A percentile compares a stretch with the other conserved stretches of the same genome.
phyloP scores from a whole-genome alignment of 1,139 yeast species.

The Kodamaea suecica region DNA sequence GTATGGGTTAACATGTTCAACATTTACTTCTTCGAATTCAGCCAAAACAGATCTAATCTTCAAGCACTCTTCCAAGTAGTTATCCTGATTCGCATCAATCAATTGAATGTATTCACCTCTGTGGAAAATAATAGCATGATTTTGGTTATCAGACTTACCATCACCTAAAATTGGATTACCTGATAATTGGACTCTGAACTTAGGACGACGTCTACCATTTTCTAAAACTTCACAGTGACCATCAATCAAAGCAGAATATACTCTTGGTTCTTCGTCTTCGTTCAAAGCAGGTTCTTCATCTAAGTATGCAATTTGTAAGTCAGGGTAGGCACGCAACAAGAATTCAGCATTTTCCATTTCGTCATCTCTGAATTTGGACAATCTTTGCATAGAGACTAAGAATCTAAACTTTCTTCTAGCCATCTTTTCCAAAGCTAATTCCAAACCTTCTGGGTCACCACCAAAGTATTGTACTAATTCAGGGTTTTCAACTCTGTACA shows the following conservation, averaged over 20 bases:
- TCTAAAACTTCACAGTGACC: conserved; percentile 98
- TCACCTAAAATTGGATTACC: conserved; percentile 99
- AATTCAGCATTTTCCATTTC: conserved; percentile 98
- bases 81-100: conserved; percentile 98
- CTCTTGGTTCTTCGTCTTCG: conserved; percentile 98
- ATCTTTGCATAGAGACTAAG: conserved; percentile 97
- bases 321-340: conserved; percentile 97
- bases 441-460: conserved; percentile 94
- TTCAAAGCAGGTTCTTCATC: conserved; percentile 88
- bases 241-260: conserved; percentile 93
- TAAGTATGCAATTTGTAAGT: conserved; percentile 94
- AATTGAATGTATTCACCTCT: conserved; percentile 98
- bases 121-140: conserved; percentile 93
- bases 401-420: conserved; percentile 98
- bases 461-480: conserved; percentile 98
- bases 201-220: conserved; percentile 98
- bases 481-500: conserved; percentile 98
- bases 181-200: conserved; percentile 93
- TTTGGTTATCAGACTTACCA: conserved; percentile 99
- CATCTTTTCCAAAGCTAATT: conserved; percentile 96
- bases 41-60: conserved; percentile 97
- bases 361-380: conserved; percentile 93
- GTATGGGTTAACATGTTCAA: conserved; percentile 80
- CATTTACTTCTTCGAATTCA: conserved; percentile 93
- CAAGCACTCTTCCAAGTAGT: conserved; percentile 96